A percentile compares a stretch with the other conserved stretches of the same genome.
phyloP scores from a whole-genome alignment of 1,139 yeast species.

The Saccharomycopsis hybrid region DNA sequence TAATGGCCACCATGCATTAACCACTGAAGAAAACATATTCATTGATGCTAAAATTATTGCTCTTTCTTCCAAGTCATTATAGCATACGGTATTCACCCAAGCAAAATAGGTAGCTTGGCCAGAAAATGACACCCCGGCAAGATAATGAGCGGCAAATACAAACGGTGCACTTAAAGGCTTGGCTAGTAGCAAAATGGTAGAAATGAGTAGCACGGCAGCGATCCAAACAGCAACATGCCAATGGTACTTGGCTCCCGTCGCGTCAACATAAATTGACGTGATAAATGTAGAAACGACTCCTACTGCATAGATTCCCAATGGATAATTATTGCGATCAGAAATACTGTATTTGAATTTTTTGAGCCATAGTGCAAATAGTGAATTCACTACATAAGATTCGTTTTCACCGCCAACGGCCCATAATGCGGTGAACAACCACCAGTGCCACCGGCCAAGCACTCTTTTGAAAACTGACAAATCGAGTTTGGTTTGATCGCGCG shows the following conservation, averaged over 20 bases:
- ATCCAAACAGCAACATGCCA: constrained; percentile 44
- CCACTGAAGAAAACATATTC: constrained; percentile 59
- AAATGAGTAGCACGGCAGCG: constrained; percentile 35
- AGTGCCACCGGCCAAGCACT: constrained; percentile 50
- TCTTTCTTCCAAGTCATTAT: constrained; percentile 42
- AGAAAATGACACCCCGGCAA: constrained; percentile 49
- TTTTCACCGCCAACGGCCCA: constrained; percentile 60
- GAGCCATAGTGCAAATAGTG: constrained; percentile 49
- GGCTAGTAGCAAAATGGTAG: constrained; percentile 37
- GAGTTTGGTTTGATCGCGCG: constrained; percentile 34
- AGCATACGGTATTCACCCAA: constrained; percentile 54
- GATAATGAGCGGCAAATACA: constrained; percentile 49
- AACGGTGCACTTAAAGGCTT: constrained; percentile 33
- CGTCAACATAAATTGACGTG: constrained; percentile 43
- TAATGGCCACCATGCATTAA: constrained; percentile 59
- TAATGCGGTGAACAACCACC: constrained; percentile 48
- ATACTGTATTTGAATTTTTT: constrained; percentile 38
- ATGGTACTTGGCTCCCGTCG: constrained; percentile 34
- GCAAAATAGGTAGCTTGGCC: constrained; percentile 55
- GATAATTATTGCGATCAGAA: constrained; percentile 44
- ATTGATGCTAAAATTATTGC: constrained; percentile 54
- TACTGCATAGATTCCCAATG: constrained; percentile 51
- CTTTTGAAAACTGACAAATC: constrained; percentile 7
- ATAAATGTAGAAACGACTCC: constrained; percentile 43
- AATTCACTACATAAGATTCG: constrained; percentile 46